Evolutionary conservation across 768 basidiomycete species (phyloP), one percentile per base, ranked within the genome.

Genomic region (Lepiota brunneoincarnata): DNA sequence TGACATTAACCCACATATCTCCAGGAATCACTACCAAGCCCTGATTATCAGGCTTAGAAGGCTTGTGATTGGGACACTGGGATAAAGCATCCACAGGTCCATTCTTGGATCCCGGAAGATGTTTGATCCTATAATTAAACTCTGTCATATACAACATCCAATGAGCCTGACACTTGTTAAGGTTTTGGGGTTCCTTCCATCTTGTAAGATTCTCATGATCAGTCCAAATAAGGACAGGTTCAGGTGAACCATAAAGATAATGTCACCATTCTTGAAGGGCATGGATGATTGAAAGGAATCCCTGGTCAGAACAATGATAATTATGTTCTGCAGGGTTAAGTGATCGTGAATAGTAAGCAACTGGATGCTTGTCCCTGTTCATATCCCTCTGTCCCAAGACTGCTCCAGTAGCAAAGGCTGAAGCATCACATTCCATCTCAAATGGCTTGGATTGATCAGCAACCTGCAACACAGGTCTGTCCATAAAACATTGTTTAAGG

Each of bases 121-220:
- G 45, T 24, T 54, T 26, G 11, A 54, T 46, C 15, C 24, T 18
- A 39, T 35, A 37, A 14, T 54, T 41, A 17, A 54, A 54, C 17
- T 37, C 6, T 36, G n/a, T 17, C n/a, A 54, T n/a, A 12, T 45
- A 45, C 2, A 23, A 3, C n/a, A 11, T 10, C 53, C 45, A 54
- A 39, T 34, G 2, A 12, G 44, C 44, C 36, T 45, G 43, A 14
- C 53, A 5, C 39, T 17, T 2, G 37, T 54, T 54, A 24, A 54
- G 28, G 1, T 23, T 45, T 17, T 54, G 42, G 20, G 44, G 36
- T 17, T n/a, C 20, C 20, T 28, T 36, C 31, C n/a, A n/a, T 18
- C 21, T 18, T 12, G 53, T 48, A 1, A 53, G 31, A 36, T 41
- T 53, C 44, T 43, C n/a, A 34, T 53, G 39, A 34, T 35, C 42